Evolutionary conservation across 202 grass and related monocot genomes (phyloP).

Genomic region (Panicum virgatum): DNA sequence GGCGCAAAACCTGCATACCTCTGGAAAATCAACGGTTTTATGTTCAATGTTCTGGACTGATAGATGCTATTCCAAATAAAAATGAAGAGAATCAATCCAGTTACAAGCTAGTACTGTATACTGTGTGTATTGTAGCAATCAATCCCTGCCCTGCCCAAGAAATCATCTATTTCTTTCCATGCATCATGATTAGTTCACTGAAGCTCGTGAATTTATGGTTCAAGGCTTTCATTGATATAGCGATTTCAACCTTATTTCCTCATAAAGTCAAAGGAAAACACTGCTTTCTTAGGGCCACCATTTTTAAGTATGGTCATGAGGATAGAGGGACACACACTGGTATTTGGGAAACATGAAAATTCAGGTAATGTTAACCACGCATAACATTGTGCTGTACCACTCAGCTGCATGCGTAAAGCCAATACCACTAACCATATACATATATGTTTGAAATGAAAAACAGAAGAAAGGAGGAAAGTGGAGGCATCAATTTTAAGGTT

Average conservation of each 20-base stretch:
- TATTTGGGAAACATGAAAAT: not conserved
- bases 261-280: not conserved
- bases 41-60: conserved; percentile 29
- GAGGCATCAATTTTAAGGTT: not conserved
- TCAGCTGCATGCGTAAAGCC: not conserved
- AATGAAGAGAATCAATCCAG: not conserved
- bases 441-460: not conserved
- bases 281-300: too few species aligned
- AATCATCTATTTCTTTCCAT: not conserved
- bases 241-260: not conserved
- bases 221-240: not conserved
- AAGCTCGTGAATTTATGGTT: not conserved
- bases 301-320: not conserved
- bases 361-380: not conserved
- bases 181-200: not conserved
- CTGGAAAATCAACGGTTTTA: conserved; percentile 66
- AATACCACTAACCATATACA: not conserved
- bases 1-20: conserved; percentile 87
- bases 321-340: not conserved
- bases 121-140: not conserved
- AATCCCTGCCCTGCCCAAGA: not conserved
- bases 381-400: not conserved
- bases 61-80: not conserved
- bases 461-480: not conserved
- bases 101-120: not conserved